Base-by-base conservation (phyloP, 2,329 filamentous ascomycete genomes). In the Epichloe sylvatica region DNA sequence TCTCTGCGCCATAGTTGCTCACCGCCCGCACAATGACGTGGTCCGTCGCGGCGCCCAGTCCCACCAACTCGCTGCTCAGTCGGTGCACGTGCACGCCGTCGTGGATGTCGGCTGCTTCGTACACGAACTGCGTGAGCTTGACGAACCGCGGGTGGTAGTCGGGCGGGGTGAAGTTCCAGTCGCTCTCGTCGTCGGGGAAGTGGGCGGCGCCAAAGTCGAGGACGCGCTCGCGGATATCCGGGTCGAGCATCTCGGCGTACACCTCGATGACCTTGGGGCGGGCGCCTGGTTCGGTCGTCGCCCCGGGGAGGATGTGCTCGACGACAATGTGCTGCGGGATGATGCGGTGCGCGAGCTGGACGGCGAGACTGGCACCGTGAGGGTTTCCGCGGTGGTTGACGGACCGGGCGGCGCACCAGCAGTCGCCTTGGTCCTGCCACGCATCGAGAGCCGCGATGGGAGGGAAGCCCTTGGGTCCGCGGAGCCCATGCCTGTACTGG, bases 391-490 rank as follows among this genome's bases (percentile, higher is more conserved):
- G 66, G 13, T 62, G 63, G 45, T 72, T 67, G 11, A 60, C 55
- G 0, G 68, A 67, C 3, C 59, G 61, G 0, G 70, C 74, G 4
- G 83, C 81, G 64, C 91, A 97, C 85, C 88, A 97, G 65, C 88
- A 94, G 53, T 97, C 86, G 19, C 85, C 86, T 35, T 83, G 76
- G 45, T 94, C 86, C 9, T 81, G 71, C 88, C 90, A 95, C 3
- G 71, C 67, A 2, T 50, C 46, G 2, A 95, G 71, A 1, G 84
- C 87, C 0, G 72, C 64, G n/a, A 68, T 59, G 0, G 75, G 72
- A 1, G 72, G 67, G 3, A 51, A 48, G 33, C 49, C 36, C 8
- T 17, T 48, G 1, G 56, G 55, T 37, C 55, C 54, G 2, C 48
- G 39, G 19, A 59, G 4, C 1, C 60, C 62, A 5, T 57, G 56